Evolutionary conservation across 202 grass and related monocot species (phyloP).

Genomic region (Eragrostis tef): DNA sequence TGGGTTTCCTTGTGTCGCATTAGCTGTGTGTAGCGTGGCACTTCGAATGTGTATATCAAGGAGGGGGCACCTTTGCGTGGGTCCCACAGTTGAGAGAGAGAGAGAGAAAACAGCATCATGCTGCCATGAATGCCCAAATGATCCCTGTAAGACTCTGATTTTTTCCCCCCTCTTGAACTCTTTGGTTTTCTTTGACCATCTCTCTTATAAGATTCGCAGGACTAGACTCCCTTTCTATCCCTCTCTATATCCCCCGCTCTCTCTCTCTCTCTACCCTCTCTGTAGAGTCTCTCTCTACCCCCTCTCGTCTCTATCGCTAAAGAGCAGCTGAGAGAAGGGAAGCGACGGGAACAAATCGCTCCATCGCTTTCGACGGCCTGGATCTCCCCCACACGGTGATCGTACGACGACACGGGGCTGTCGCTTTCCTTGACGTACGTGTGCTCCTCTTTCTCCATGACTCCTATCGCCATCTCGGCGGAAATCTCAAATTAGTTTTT

Average conservation of each 20-base stretch:
- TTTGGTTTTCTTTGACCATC: conserved; percentile 46
- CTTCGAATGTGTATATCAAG: conserved; percentile 14
- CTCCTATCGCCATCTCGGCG: conserved; percentile 15
- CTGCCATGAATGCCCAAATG: conserved; percentile 29
- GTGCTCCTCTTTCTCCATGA: background rate
- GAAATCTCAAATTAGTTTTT: conserved; percentile 26
- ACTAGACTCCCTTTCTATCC: conserved; percentile 39
- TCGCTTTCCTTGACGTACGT: conserved; percentile 60
- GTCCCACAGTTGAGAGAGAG: conserved; percentile 25
- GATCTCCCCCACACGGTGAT: conserved; percentile 61
- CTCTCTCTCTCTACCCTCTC: background rate
- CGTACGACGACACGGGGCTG: conserved; percentile 54
- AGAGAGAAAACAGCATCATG: conserved; percentile 40
- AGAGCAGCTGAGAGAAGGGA: conserved; percentile 8
- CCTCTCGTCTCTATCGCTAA: background rate
- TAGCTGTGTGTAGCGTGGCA: background rate
- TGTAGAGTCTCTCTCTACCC: background rate
- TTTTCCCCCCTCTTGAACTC: background rate
- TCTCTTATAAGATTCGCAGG: conserved; percentile 36
- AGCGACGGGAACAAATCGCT: conserved; percentile 23
- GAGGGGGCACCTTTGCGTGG: background rate
- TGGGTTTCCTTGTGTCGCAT: background rate
- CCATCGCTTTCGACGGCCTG: conserved; percentile 61
- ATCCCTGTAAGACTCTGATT: conserved; percentile 19
- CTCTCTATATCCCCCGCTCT: background rate